Percentiles rank a stretch among this genome's conserved stretches.
phyloP scores from a whole-genome alignment of 2,329 filamentous ascomycete species.

The Paraphoma chrysanthemicola region DNA sequence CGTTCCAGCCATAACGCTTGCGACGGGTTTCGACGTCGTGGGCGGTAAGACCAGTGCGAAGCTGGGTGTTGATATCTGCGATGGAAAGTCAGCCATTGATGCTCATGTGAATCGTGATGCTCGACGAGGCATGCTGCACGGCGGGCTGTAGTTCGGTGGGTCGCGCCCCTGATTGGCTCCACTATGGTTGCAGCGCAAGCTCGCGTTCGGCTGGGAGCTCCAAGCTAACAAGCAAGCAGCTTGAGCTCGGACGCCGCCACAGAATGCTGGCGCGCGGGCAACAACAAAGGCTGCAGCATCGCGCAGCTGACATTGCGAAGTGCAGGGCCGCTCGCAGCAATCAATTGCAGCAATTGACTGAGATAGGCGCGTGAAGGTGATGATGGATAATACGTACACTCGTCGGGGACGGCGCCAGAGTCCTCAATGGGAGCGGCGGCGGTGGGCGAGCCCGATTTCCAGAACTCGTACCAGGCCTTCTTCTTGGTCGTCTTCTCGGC shows the following conservation, averaged over 20 bases:
- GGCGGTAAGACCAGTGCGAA: conserved; percentile 67
- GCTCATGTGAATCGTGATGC: conserved; percentile 3
- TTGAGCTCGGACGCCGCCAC: conserved; percentile 25
- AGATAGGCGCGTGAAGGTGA: neutral
- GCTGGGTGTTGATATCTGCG: conserved; percentile 67
- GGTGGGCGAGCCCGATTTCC: conserved; percentile 49
- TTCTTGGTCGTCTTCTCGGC: conserved; percentile 55
- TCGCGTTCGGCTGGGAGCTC: conserved; percentile 4
- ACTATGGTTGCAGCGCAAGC: conserved; percentile 17
- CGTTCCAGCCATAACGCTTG: conserved; percentile 73
- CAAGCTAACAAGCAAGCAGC: conserved; percentile 4
- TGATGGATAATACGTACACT: conserved; percentile 43
- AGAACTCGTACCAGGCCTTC: conserved; percentile 66
- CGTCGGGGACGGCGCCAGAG: conserved; percentile 62
- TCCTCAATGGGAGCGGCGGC: conserved; percentile 41
- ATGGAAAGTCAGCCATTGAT: conserved; percentile 47
- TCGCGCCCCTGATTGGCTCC: conserved; percentile 27
- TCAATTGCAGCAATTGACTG: neutral
- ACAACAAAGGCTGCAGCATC: conserved; percentile 14
- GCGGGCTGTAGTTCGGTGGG: conserved; percentile 24
- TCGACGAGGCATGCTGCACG: conserved; percentile 9
- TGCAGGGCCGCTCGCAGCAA: neutral
- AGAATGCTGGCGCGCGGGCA: conserved; percentile 3
- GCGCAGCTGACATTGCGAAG: neutral
- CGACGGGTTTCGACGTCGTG: conserved; percentile 69